Percentiles rank a stretch among this genome's conserved stretches.
phyloP scores from a whole-genome alignment of 164 flowering plant genomes.

The Amborella trichopoda region DNA sequence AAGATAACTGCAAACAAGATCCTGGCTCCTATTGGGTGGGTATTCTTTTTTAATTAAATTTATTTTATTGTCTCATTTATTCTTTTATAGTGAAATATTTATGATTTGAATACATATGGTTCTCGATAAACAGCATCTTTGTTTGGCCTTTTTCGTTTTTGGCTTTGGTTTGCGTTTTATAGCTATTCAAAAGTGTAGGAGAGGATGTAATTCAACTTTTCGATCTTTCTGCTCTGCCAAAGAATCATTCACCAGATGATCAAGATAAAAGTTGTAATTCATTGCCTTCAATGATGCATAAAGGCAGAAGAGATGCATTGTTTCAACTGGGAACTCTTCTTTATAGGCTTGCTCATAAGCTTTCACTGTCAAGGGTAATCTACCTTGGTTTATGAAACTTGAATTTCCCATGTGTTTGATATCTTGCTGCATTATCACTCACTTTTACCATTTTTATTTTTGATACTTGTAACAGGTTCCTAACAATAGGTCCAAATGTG shows the following conservation, averaged over 20 bases:
- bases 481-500: constrained; percentile 60
- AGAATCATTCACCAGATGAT: constrained; percentile 42
- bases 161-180: constrained; percentile 8
- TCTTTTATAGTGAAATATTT: not conserved
- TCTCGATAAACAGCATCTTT: too few species aligned
- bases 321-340: constrained; percentile 77
- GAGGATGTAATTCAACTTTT: constrained; percentile 93
- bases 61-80: constrained; percentile 1
- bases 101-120: too few species aligned
- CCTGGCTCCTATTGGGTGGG: constrained; percentile 98
- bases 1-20: constrained; percentile 95
- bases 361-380: constrained; percentile 89
- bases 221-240: constrained; percentile 76
- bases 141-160: too few species aligned
- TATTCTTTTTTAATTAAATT: not conserved
- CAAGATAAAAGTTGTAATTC: constrained; percentile 40
- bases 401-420: not conserved
- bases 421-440: not conserved
- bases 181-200: constrained; percentile 92
- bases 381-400: too few species aligned
- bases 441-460: not conserved
- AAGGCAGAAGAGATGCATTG: constrained; percentile 65
- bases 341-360: constrained; percentile 85
- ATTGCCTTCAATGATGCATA: constrained; percentile 55
- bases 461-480: constrained; percentile 42